phyloP scores from a whole-genome alignment of 2,329 filamentous ascomycete genomes.

The Sclerotinia subarctica region DNA sequence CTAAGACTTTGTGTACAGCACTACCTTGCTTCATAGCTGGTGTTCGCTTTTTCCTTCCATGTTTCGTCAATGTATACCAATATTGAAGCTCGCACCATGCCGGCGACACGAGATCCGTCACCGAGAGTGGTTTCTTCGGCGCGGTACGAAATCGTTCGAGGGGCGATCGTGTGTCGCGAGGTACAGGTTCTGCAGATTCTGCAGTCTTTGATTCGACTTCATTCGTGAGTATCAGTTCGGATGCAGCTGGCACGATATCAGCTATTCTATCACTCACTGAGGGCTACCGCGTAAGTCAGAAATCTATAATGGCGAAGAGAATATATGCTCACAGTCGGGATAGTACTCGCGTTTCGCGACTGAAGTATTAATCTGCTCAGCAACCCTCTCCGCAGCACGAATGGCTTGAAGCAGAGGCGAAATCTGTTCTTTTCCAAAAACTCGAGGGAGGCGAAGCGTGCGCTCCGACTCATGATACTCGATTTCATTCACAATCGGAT shows the following conservation, averaged over 20 bases:
- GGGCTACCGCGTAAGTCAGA: slow-evolving; percentile 63
- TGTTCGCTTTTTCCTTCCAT: slow-evolving; percentile 73
- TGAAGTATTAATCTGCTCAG: slow-evolving; percentile 32
- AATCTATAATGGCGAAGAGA: slow-evolving; percentile 23
- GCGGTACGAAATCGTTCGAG: slow-evolving; percentile 74
- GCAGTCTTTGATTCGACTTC: slow-evolving; percentile 5
- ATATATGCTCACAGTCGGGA: slow-evolving; percentile 50
- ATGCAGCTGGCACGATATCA: background rate
- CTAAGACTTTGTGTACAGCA: slow-evolving; percentile 75
- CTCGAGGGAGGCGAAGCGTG: slow-evolving; percentile 42
- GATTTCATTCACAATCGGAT: slow-evolving; percentile 32
- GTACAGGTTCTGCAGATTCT: slow-evolving; percentile 10
- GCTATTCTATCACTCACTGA: slow-evolving; percentile 51
- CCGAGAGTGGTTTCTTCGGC: slow-evolving; percentile 76
- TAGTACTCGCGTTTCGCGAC: slow-evolving; percentile 41
- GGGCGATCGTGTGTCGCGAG: slow-evolving; percentile 54
- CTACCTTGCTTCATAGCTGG: slow-evolving; percentile 80
- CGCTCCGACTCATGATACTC: slow-evolving; percentile 39
- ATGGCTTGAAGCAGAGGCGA: slow-evolving; percentile 36
- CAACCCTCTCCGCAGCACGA: slow-evolving; percentile 32
- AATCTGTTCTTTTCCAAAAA: slow-evolving; percentile 41
- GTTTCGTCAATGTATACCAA: slow-evolving; percentile 76
- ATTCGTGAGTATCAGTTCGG: background rate
- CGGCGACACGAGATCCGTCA: slow-evolving; percentile 83
- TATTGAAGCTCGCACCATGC: slow-evolving; percentile 97